Base-by-base conservation (phyloP, 78 protist genomes). In the Polysphondylium violaceum region DNA sequence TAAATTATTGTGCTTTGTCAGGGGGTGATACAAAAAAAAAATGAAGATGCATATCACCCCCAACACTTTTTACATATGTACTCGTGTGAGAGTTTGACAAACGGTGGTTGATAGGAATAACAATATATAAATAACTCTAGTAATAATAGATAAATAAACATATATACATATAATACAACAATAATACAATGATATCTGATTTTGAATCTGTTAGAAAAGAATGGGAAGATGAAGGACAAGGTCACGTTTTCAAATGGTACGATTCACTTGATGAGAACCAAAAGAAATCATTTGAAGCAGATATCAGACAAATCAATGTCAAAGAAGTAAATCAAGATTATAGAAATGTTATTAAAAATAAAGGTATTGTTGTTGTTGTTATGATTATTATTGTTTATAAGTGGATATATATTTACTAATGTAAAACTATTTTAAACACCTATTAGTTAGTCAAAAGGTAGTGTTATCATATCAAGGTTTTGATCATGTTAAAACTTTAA, bases 201-300 rank as follows among this genome's bases (percentile, higher is more conserved):
- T 25, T 71, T 71, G 77, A 71, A 7, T 38, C 25, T 21, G 19
- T 47, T 29, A 71, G 61, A 71, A 50, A 86, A 6, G 50, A 76
- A 59, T 91, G 85, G 79, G 91, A 86, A 25, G 87, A 68, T 23
- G 94, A 91, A 19, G 97, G 95, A 0, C 97, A 95, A 68, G 92
- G 86, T 21, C 97, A 95, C 36, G 91, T 95, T 11, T 69, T 91
- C 43, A 4, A 77, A 25, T 95, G 94, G 92, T 86, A 7, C 43
- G 88, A 77, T 27, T 3, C 29, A 38, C 67, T 91, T 16, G 7
- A 27, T 8, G 50, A 12, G 4, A 93, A 91, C 17, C 93, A 86
- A 23, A 74, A 74, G 53, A 19, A 36, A 4, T 19, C 12, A 11
- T 55, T 95, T 33, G 78, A 44, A 25, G 61, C 69, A 11, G 87